phyloP scores from a whole-genome alignment of 495 filamentous ascomycete genomes.

The Tirmania nivea region DNA sequence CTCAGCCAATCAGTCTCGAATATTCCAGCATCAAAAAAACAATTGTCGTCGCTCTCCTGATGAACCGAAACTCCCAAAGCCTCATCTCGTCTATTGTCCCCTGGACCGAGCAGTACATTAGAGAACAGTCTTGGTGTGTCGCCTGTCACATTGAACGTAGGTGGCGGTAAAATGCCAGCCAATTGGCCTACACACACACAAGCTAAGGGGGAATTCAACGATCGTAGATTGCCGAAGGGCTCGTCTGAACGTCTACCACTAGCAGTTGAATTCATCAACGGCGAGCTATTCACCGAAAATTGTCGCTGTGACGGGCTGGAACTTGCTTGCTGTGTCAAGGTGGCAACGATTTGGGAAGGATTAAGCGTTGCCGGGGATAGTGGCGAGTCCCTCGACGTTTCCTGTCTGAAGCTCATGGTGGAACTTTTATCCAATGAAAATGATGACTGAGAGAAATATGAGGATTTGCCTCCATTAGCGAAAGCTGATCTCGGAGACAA shows the following conservation, averaged over 20 bases:
- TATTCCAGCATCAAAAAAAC: conserved; percentile 17
- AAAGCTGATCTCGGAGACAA: not conserved
- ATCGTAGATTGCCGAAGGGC: not conserved
- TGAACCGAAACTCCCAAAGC: not conserved
- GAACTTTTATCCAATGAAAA: not conserved
- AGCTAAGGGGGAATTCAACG: not conserved
- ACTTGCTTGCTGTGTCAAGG: not conserved
- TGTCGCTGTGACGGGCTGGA: too few relatives aligned
- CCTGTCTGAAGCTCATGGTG: not conserved
- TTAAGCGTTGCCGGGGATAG: not conserved
- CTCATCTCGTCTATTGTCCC: not conserved
- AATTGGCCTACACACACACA: too few relatives aligned
- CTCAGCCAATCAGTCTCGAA: conserved; percentile 19
- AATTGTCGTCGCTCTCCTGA: conserved; percentile 12
- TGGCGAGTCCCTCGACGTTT: not conserved
- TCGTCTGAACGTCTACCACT: not conserved
- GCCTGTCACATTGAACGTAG: not conserved
- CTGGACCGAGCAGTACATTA: not conserved
- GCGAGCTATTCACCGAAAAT: not conserved
- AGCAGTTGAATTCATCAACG: not conserved
- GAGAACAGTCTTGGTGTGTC: not conserved
- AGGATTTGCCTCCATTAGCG: not conserved
- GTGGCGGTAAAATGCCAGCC: not conserved
- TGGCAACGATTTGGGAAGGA: not conserved
- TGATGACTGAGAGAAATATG: not conserved